A percentile compares a stretch with the other conserved stretches of the same genome.
phyloP scores from a whole-genome alignment of 768 basidiomycete species.

The Leccinum arenicola region DNA sequence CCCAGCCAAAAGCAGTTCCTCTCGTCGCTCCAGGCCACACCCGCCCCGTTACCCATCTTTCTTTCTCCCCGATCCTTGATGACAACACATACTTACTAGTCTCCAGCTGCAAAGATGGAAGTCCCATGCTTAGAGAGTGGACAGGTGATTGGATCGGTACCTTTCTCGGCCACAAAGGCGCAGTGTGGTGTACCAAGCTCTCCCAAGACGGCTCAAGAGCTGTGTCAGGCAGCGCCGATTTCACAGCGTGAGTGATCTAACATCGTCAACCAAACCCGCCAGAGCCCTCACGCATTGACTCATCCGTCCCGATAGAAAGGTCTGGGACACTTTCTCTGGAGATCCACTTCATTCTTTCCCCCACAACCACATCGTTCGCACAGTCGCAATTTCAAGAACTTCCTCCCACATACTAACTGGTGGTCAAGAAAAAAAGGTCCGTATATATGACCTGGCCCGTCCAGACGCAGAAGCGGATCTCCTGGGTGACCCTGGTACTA shows the following conservation, averaged over 20 bases:
- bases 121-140: constrained; percentile 96
- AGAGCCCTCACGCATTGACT: not conserved
- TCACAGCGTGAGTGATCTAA: constrained; percentile 76
- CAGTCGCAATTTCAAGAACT: constrained; percentile 79
- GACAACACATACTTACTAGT: constrained; percentile 88
- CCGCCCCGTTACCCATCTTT: constrained; percentile 88
- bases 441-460: constrained; percentile 85
- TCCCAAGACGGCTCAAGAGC: constrained; percentile 83
- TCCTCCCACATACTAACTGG: constrained; percentile 77
- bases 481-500: constrained; percentile 56
- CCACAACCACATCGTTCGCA: constrained; percentile 97
- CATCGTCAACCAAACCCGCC: not conserved
- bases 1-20: constrained; percentile 65
- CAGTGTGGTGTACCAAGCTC: constrained; percentile 96
- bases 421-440: constrained; percentile 96
- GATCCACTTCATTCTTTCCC: constrained; percentile 91
- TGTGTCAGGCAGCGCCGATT: constrained; percentile 93
- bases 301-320: constrained; percentile 56
- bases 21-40: constrained; percentile 86
- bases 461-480: constrained; percentile 88
- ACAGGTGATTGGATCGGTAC: constrained; percentile 99
- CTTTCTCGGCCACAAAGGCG: constrained; percentile 87
- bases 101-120: constrained; percentile 98
- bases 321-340: constrained; percentile 95
- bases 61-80: constrained; percentile 83